Conservation (phyloP, 495 filamentous ascomycete genomes). For the Hyphodiscus hymeniophilus region DNA sequence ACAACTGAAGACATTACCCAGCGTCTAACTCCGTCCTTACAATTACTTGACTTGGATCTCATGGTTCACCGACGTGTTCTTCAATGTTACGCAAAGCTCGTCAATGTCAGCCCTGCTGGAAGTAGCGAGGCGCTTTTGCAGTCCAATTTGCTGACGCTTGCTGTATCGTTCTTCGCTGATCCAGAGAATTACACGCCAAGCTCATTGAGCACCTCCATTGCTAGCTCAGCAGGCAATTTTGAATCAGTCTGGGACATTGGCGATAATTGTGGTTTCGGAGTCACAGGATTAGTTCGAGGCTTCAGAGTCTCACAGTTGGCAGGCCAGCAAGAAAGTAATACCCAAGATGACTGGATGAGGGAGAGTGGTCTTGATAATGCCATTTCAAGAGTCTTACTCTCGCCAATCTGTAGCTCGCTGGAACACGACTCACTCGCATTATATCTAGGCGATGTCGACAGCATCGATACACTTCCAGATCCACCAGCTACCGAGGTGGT, state of each 20-base stretch:
- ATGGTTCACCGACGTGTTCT: constrained; percentile 92
- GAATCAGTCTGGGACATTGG: constrained; percentile 91
- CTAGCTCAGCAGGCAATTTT: constrained; percentile 80
- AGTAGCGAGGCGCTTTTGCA: constrained; percentile 80
- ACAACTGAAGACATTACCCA: constrained; percentile 81
- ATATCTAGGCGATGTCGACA: constrained; percentile 59
- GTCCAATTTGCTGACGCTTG: constrained; percentile 87
- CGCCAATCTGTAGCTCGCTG: constrained; percentile 71
- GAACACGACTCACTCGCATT: constrained; percentile 86
- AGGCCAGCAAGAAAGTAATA: constrained; percentile 55
- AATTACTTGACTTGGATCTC: constrained; percentile 82
- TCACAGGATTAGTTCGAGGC: constrained; percentile 75
- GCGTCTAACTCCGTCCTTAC: constrained; percentile 75
- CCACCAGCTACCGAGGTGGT: constrained; percentile 90
- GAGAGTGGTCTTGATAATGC: constrained; percentile 55
- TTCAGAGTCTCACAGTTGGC: constrained; percentile 64
- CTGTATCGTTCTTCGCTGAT: constrained; percentile 86
- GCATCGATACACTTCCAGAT: constrained; percentile 51
- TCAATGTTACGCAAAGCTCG: constrained; percentile 87
- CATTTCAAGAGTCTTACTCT: constrained; percentile 61
- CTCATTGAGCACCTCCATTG: constrained; percentile 85
- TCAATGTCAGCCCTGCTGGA: constrained; percentile 73
- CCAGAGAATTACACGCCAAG: constrained; percentile 79
- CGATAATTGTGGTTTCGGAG: constrained; percentile 90
- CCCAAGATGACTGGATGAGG: constrained; percentile 51